Base-by-base conservation (phyloP, 2,329 filamentous ascomycete genomes). In the Aspergillus sp. region DNA sequence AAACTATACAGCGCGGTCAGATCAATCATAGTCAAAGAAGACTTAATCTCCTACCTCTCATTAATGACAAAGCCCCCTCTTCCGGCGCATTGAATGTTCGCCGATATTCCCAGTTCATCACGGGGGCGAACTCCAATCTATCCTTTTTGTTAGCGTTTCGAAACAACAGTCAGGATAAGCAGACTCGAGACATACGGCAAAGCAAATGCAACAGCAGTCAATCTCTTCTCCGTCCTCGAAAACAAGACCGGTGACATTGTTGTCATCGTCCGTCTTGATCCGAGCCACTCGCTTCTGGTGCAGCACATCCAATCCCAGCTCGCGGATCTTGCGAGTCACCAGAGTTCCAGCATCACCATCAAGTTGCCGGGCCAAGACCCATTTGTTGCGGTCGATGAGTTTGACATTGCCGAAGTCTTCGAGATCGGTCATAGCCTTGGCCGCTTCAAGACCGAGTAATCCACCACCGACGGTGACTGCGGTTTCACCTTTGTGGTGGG, bases 351-450 rank as follows among this genome's bases (percentile, higher is more conserved):
- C 91, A 67, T 95, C 90, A 7, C 77, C 79, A 65, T 97, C 91
- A 1, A 96, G 75, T 65, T 96, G 91, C 50, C 91, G 80, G 49
- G 88, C 89, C 41, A 96, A 71, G 0, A 96, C 87, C 88, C 90
- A 96, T 60, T 82, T 74, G 64, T 91, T 93, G 48, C 89, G 81
- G 71, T 96, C 92, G 47, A 96, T 84, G 7, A 96, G 76, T 60
- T 86, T 88, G 47, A 96, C 88, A 52, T 84, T 83, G 11, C 81
- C 78, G 65, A 88, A 95, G 47, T 85, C 82, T 61, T 88, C 81
- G 7, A 96, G 76, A 65, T 96, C 91, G 76, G 92, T 87, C 89
- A 96, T 91, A 2, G 91, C 91, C 64, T 96, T 94, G 31, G 90
- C 91, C 2, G 91, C 91, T 73, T 96, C 91, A 0, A 97, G 81